Base-by-base conservation (phyloP, 225 moss, liverwort and hornwort genomes). In the Anthoceros angustus region DNA sequence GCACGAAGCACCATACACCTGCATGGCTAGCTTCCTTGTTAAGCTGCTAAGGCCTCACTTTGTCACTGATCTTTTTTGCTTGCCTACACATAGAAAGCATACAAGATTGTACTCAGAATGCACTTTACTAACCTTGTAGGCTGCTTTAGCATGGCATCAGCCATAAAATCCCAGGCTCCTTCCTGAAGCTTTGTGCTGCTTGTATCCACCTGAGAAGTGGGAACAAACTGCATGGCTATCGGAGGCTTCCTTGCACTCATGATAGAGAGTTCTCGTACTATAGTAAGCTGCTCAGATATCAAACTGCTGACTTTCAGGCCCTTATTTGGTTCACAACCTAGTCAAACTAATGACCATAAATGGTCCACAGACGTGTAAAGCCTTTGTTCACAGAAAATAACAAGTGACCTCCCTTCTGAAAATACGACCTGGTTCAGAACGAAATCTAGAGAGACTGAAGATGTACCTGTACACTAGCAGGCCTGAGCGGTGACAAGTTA, bases 1-100 rank as follows among this genome's bases (percentile, higher is more conserved):
- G 91, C 83, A 72, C 95, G 91, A 66, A 95, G 88, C 63, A 95
- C 80, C 91, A 95, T 95, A 79, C 95, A 95, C 80, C 95, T 95
- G 71, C 65, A 80, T 69, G 65, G 81, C 66, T 70, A 67, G 2
- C 7, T 10, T 20, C n/a, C 12, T 18, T 39, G 9, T 45, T 39
- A 14, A 42, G 63, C n/a, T 60, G 55, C 18, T 18, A 23, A 60
- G 55, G 55, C 32, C 32, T 1, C 32, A 32, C 32, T 32, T 32
- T 1, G 4, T 32, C 32, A 32, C 32, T 32, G 32, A 32, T 32
- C 32, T 32, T 32, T 4, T 4, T 32, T 32, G 32, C 32, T 32
- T 32, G 18, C 16, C 65, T 65, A 65, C 4, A 65, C 11, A 66
- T 18, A 5, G 10, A 23, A 32, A 1, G 10, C 41, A 70, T 12